A percentile compares a stretch with the other conserved stretches of the same genome.
phyloP scores from a whole-genome alignment of 371 early-diverging fungal species.

The Saksenaea oblongispora region DNA sequence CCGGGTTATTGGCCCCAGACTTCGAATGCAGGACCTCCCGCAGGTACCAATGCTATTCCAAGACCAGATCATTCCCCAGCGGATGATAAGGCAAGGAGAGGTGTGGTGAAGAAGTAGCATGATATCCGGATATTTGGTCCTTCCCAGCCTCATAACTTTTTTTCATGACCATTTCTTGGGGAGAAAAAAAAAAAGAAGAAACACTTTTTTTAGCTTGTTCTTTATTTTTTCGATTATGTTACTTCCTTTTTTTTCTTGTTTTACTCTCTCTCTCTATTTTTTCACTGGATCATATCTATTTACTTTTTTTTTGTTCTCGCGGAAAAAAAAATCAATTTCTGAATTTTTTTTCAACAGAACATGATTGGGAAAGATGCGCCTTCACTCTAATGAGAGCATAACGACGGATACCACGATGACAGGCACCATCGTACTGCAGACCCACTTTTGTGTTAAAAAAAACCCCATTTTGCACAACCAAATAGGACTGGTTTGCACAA shows the following conservation, averaged over 20 bases:
- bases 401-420: background rate
- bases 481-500: too few relatives aligned
- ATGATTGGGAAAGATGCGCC: too few relatives aligned
- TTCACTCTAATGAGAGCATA: background rate
- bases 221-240: background rate
- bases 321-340: background rate
- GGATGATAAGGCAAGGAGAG: constrained; percentile 2
- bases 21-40: constrained; percentile 2
- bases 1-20: background rate
- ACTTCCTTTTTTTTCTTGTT: background rate
- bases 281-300: background rate
- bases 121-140: constrained; percentile 1
- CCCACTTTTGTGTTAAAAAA: too few relatives aligned
- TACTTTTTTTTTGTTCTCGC: background rate
- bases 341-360: background rate
- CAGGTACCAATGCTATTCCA: background rate
- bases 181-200: constrained; percentile 5
- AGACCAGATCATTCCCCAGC: constrained; percentile 3
- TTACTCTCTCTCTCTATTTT: background rate
- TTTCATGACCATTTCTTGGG: constrained; percentile 1
- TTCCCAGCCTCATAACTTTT: background rate
- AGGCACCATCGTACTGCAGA: too few relatives aligned
- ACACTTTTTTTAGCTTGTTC: background rate
- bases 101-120: constrained; percentile 3
- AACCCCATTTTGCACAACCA: too few relatives aligned